These are phyloP conservation scores for Breynia disticha DNA, from an alignment of 441 rosid species.

Conservation along the genomic window DNA sequence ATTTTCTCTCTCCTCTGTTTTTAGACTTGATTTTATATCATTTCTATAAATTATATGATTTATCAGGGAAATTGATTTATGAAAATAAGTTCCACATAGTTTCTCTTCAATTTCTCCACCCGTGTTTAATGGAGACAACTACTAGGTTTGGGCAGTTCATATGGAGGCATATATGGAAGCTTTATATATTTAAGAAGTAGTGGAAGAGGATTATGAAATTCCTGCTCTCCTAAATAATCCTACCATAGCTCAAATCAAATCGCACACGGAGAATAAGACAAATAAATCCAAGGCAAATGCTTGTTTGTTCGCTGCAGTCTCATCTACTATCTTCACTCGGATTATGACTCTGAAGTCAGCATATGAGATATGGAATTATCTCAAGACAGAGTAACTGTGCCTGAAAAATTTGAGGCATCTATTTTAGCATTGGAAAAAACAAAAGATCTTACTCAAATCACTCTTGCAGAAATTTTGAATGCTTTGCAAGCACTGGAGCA, in stretches of 20 bases:
- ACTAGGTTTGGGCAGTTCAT: neutral
- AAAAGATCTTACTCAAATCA: neutral
- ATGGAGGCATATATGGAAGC: neutral
- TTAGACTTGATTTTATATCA: too few species aligned
- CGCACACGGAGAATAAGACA: constrained; percentile 7
- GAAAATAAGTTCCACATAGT: too few species aligned
- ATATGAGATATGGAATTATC: constrained; percentile 9
- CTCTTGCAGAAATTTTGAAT: neutral
- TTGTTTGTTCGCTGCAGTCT: constrained; percentile 6
- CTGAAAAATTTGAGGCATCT: neutral
- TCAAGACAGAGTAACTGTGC: neutral
- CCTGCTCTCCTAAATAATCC: constrained; percentile 12
- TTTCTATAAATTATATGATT: too few species aligned
- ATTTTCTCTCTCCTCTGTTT: too few species aligned
- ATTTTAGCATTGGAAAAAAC: neutral
- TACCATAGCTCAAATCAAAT: constrained; percentile 10
- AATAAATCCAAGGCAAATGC: constrained; percentile 16
- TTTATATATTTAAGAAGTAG: constrained; percentile 14
- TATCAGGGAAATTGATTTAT: too few species aligned
- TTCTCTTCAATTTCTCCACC: neutral
- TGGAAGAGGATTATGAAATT: constrained; percentile 10
- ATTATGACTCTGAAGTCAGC: constrained; percentile 12
- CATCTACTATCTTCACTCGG: constrained; percentile 6
- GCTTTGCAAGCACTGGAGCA: constrained; percentile 1
- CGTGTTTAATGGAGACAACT: neutral